Percentiles rank a stretch among this genome's conserved stretches.
These are phyloP conservation scores for Cylindrotheca closterium DNA, from an alignment of 108 stramenopile genomes.

Conservation along the genomic window DNA sequence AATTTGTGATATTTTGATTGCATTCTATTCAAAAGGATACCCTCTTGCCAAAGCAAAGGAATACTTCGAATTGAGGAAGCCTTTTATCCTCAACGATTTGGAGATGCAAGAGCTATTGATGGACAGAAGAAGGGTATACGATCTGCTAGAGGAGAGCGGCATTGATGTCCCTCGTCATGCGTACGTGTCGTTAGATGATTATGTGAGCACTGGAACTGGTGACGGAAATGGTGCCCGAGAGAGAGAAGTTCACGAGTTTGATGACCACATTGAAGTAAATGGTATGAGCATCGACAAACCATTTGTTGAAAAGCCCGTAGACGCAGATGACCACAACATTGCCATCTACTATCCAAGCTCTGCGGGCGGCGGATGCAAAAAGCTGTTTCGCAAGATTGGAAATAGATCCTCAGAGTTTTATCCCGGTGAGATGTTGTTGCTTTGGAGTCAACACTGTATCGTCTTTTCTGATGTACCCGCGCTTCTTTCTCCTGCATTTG, in stretches of 20 bases:
- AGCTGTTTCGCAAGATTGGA: slow-evolving; percentile 95
- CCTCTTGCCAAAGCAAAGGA: slow-evolving; percentile 92
- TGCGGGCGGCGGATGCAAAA: slow-evolving; percentile 97
- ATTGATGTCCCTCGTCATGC: slow-evolving; percentile 95
- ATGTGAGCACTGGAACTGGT: slow-evolving; percentile 59
- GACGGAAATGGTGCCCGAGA: slow-evolving; percentile 57
- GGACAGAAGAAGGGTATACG: slow-evolving; percentile 93
- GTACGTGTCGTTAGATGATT: slow-evolving; percentile 84
- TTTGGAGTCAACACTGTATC: neutral
- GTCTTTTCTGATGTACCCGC: no score
- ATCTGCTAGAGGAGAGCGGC: slow-evolving; percentile 82
- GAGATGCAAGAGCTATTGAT: slow-evolving; percentile 83
- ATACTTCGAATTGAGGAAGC: slow-evolving; percentile 88
- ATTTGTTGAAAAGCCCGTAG: slow-evolving; percentile 98
- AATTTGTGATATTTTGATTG: slow-evolving; percentile 90
- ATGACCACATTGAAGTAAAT: slow-evolving; percentile 95
- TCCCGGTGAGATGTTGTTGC: neutral
- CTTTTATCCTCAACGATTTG: slow-evolving; percentile 92
- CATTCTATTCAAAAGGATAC: slow-evolving; percentile 93
- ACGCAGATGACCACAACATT: slow-evolving; percentile 99
- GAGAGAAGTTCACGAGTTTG: slow-evolving; percentile 76
- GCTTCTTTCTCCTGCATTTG: slow-evolving; percentile 56
- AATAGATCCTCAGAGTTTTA: slow-evolving; percentile 85
- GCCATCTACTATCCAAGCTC: slow-evolving; percentile 94
- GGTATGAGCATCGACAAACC: slow-evolving; percentile 95